Conservation (phyloP, 441 rosid species). For the Pelargonium fulgidum region DNA sequence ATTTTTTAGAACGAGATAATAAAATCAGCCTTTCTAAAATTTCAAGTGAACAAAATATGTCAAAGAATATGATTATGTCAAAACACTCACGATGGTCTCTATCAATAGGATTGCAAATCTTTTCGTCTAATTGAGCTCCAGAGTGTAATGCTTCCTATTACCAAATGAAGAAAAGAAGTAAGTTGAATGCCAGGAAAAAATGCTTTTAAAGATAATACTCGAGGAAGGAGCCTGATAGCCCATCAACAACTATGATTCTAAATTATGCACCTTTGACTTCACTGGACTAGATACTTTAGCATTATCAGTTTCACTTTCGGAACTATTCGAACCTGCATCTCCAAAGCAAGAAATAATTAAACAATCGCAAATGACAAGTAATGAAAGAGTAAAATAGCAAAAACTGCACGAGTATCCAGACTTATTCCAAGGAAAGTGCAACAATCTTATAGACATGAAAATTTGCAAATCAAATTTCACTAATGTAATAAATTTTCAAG, state of each 20-base stretch:
- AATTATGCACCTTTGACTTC: conserved; percentile 34
- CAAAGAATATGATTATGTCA: conserved; percentile 10
- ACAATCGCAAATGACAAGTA: background rate
- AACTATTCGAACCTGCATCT: conserved; percentile 53
- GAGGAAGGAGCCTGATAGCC: background rate
- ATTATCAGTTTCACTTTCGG: conserved; percentile 45
- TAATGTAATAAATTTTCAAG: background rate
- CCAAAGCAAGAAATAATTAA: conserved; percentile 18
- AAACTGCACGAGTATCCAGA: background rate
- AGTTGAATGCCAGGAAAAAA: background rate
- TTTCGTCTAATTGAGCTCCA: conserved; percentile 39
- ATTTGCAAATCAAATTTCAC: no score
- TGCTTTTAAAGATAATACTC: background rate
- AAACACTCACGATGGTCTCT: conserved; percentile 51
- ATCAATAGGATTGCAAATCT: conserved; percentile 35
- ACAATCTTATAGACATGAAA: no score
- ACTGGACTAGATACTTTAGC: conserved; percentile 37
- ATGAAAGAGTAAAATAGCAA: background rate
- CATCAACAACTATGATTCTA: background rate
- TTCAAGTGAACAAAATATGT: background rate
- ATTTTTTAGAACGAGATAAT: background rate
- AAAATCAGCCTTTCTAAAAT: background rate
- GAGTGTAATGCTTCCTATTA: conserved; percentile 34
- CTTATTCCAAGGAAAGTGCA: no score
- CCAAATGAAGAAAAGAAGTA: conserved; percentile 22